Evolutionary conservation across 2,329 filamentous ascomycete genomes (phyloP).

Genomic region (Dendryphion nanum): DNA sequence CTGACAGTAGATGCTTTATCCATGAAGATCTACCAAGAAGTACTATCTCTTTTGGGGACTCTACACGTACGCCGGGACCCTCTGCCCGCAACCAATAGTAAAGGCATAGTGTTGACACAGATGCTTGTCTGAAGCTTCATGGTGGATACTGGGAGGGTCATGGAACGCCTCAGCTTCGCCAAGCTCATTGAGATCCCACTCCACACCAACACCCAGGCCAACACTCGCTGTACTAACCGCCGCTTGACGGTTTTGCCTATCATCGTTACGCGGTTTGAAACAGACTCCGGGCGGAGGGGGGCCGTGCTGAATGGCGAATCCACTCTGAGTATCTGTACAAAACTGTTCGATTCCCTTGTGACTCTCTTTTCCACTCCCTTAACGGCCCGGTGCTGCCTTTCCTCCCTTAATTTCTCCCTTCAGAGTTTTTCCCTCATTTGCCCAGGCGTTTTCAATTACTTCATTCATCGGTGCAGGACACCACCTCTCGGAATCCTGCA

Average conservation of each 20-base stretch:
- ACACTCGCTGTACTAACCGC: conserved; percentile 22
- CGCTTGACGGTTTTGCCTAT: conserved; percentile 17
- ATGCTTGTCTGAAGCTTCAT: conserved; percentile 27
- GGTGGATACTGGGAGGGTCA: conserved; percentile 28
- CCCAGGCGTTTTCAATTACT: conserved; percentile 17
- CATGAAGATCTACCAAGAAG: conserved; percentile 3
- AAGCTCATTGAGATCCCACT: conserved; percentile 25
- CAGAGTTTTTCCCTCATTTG: conserved; percentile 13
- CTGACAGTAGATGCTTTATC: too few relatives aligned
- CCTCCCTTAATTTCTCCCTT: too few relatives aligned
- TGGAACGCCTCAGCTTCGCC: conserved; percentile 30
- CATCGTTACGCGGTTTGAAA: conserved; percentile 27
- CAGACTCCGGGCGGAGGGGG: conserved; percentile 16
- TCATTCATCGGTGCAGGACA: conserved; percentile 31
- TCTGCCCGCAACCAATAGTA: conserved; percentile 7
- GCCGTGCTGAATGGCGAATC: conserved; percentile 15
- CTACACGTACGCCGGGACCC: conserved; percentile 6
- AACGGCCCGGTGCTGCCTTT: too few relatives aligned
- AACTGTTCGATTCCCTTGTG: too few relatives aligned
- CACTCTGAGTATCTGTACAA: too few relatives aligned
- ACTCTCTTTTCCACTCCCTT: too few relatives aligned
- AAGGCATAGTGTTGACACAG: conserved; percentile 17
- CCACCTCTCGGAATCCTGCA: conserved; percentile 18
- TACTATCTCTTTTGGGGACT: conserved; percentile 6
- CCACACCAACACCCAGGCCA: conserved; percentile 15